These are phyloP conservation scores for Manihot esculenta DNA, from an alignment of 441 rosid genomes.

Conservation along the genomic window DNA sequence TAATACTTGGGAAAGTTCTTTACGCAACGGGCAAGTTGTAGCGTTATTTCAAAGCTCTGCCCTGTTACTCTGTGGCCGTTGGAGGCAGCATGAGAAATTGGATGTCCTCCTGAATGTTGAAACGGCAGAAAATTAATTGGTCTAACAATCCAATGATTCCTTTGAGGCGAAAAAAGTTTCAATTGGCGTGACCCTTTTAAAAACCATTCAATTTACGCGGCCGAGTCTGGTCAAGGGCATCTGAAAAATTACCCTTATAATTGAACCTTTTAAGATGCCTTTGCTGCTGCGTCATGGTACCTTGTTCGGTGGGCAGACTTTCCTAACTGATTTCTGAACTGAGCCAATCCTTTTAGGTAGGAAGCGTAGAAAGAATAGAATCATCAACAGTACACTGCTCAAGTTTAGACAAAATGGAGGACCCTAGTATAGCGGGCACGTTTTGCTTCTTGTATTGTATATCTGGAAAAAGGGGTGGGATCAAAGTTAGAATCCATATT, in stretches of 20 bases:
- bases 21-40: too few relatives aligned
- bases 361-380: background rate
- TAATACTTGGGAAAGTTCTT: too few relatives aligned
- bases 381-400: background rate
- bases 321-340: too few relatives aligned
- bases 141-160: too few relatives aligned
- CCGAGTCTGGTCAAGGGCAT: background rate
- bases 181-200: background rate
- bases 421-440: background rate
- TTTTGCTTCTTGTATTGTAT: slow-evolving; percentile 1
- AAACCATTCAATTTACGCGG: background rate
- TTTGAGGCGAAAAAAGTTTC: too few relatives aligned
- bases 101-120: too few relatives aligned
- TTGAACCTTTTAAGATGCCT: background rate
- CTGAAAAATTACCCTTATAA: background rate
- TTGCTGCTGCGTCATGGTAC: background rate
- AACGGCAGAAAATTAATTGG: too few relatives aligned
- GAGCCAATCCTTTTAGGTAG: too few relatives aligned
- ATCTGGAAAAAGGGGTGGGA: too few relatives aligned
- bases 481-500: background rate
- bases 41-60: too few relatives aligned
- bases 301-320: background rate
- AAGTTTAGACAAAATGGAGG: background rate
- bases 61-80: too few relatives aligned
- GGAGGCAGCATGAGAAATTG: background rate